These are phyloP conservation scores for Rosa rugosa DNA, from an alignment of 306 rosid species.

Conservation along the genomic window DNA sequence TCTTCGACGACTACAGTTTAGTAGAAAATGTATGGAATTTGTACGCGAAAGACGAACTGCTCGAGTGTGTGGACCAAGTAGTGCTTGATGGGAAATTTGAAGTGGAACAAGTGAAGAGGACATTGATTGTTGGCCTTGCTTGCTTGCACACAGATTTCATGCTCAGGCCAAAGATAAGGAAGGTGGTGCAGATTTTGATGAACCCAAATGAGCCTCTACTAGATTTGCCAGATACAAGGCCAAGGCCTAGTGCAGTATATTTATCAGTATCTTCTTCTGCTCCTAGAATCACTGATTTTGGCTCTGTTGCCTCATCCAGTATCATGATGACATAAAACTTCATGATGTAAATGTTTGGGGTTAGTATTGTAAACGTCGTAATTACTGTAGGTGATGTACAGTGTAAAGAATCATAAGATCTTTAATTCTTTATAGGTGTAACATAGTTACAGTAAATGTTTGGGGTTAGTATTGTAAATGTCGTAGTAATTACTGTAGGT, in stretches of 20 bases:
- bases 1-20: constrained; percentile 39
- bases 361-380: not conserved
- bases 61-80: constrained; percentile 44
- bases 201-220: constrained; percentile 45
- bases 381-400: no score
- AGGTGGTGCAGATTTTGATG: constrained; percentile 45
- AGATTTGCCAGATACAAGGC: constrained; percentile 38
- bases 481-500: not conserved
- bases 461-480: not conserved
- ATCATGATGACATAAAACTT: not conserved
- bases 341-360: not conserved
- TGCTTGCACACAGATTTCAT: constrained; percentile 48
- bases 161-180: constrained; percentile 52
- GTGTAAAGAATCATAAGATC: no score
- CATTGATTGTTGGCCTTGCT: constrained; percentile 53
- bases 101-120: constrained; percentile 44
- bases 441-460: not conserved
- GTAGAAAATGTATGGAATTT: constrained; percentile 52
- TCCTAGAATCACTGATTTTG: constrained; percentile 28
- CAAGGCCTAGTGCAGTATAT: constrained; percentile 43
- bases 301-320: constrained; percentile 8
- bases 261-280: constrained; percentile 34
- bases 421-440: not conserved
- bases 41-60: constrained; percentile 31
- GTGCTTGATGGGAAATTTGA: constrained; percentile 27